These are phyloP conservation scores for Chaetomiaceae sp. DNA, from an alignment of 2,329 filamentous ascomycete species.

Conservation along the genomic window DNA sequence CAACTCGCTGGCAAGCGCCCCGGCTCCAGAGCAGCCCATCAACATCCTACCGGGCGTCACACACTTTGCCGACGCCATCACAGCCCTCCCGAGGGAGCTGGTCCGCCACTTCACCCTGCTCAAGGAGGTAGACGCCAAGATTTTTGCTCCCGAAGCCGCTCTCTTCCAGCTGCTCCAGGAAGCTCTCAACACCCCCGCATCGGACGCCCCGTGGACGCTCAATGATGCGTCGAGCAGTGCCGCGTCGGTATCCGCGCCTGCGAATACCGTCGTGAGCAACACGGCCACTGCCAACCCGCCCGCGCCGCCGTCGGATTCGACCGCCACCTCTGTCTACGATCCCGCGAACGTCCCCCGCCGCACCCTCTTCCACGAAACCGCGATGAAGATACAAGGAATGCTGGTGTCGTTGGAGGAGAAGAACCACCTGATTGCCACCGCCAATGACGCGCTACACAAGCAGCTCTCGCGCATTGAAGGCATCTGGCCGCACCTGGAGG, in stretches of 20 bases:
- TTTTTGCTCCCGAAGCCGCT: constrained; percentile 79
- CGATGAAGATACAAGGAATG: constrained; percentile 74
- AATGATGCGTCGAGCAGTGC: constrained; percentile 40
- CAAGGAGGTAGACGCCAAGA: constrained; percentile 97
- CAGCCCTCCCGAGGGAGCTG: constrained; percentile 88
- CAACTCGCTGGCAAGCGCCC: constrained; percentile 40
- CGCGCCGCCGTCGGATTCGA: constrained; percentile 36
- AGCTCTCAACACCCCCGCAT: constrained; percentile 47
- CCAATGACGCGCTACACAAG: constrained; percentile 80
- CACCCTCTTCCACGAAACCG: constrained; percentile 70
- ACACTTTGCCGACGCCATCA: constrained; percentile 84
- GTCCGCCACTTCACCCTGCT: constrained; percentile 92
- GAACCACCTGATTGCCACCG: constrained; percentile 90
- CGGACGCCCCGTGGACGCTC: constrained; percentile 37
- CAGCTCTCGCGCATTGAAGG: constrained; percentile 80
- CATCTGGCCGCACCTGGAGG: constrained; percentile 78
- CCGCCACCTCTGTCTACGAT: constrained; percentile 44
- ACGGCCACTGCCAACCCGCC: constrained; percentile 34
- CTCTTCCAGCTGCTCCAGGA: constrained; percentile 68
- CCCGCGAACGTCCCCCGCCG: constrained; percentile 58
- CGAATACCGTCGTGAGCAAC: constrained; percentile 46
- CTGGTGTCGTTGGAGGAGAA: constrained; percentile 93
- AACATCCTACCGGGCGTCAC: constrained; percentile 62
- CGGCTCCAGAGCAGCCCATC: constrained; percentile 52
- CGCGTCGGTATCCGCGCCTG: constrained; percentile 40